Conservation (phyloP, 2,329 filamentous ascomycete genomes). For the Lachnellula arida region DNA sequence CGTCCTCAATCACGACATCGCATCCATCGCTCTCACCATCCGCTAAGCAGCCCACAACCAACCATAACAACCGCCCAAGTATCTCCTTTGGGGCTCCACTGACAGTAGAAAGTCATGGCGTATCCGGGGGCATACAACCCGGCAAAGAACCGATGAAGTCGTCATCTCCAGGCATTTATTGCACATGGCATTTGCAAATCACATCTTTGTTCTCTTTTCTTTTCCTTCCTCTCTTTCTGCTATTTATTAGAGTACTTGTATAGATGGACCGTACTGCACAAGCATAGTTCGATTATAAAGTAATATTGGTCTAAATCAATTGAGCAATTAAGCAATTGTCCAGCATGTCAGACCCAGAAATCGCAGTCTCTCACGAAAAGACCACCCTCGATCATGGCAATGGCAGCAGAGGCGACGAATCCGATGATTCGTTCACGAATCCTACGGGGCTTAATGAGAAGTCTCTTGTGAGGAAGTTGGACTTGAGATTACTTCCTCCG, state of each 20-base stretch:
- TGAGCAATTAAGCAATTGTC: not conserved
- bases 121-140: no score
- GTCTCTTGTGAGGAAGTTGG: constrained; percentile 53
- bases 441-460: constrained; percentile 46
- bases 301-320: not conserved
- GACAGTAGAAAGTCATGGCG: no score
- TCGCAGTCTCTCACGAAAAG: constrained; percentile 4
- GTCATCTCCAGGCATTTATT: not conserved
- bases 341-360: no score
- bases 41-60: not conserved
- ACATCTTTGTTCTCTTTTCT: not conserved
- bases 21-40: not conserved
- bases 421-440: constrained; percentile 19
- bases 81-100: no score
- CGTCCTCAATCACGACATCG: constrained; percentile 10
- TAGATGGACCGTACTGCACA: not conserved
- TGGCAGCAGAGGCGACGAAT: constrained; percentile 5
- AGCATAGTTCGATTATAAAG: no score
- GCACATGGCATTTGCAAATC: not conserved
- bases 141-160: not conserved
- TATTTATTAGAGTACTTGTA: not conserved
- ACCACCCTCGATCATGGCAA: not conserved
- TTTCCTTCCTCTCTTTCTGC: not conserved
- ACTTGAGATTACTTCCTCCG: constrained; percentile 47
- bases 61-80: not conserved